Conservation (phyloP, 2,329 filamentous ascomycete genomes). For the Fusarium graminum region DNA sequence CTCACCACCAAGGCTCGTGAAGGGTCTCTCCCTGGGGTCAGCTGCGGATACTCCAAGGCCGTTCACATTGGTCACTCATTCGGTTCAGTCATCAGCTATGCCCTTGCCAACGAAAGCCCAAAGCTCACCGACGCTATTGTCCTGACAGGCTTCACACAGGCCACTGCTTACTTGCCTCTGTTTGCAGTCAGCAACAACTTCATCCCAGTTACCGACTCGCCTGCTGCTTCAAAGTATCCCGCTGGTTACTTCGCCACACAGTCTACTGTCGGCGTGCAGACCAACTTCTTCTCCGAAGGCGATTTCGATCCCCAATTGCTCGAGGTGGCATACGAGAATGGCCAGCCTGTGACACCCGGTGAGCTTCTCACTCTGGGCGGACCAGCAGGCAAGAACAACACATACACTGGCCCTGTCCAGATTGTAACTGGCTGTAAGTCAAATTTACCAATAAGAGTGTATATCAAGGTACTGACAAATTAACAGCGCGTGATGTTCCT, state of each 20-base stretch:
- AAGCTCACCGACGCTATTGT: constrained; percentile 68
- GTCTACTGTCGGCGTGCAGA: constrained; percentile 63
- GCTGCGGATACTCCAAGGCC: constrained; percentile 57
- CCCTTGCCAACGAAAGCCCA: constrained; percentile 65
- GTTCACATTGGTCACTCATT: constrained; percentile 75
- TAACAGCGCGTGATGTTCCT: constrained; percentile 61
- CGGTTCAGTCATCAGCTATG: constrained; percentile 70
- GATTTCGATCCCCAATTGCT: constrained; percentile 69
- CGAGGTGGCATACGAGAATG: constrained; percentile 58
- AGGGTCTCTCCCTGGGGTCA: constrained; percentile 60
- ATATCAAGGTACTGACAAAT: constrained; percentile 21
- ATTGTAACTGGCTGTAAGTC: constrained; percentile 68
- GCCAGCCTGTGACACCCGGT: constrained; percentile 69
- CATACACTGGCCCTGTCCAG: constrained; percentile 67
- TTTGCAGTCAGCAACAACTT: constrained; percentile 63
- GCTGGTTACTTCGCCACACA: constrained; percentile 67
- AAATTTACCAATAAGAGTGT: background rate
- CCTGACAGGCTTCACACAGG: constrained; percentile 70
- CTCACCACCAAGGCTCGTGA: constrained; percentile 65
- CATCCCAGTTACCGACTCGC: constrained; percentile 56
- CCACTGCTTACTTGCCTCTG: constrained; percentile 58
- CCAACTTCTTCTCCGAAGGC: constrained; percentile 64
- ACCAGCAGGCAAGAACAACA: constrained; percentile 51
- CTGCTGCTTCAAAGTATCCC: constrained; percentile 53
- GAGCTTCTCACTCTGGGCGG: constrained; percentile 69